Conservation (phyloP, 305 asterid genomes). For the Fraxinus nigra region DNA sequence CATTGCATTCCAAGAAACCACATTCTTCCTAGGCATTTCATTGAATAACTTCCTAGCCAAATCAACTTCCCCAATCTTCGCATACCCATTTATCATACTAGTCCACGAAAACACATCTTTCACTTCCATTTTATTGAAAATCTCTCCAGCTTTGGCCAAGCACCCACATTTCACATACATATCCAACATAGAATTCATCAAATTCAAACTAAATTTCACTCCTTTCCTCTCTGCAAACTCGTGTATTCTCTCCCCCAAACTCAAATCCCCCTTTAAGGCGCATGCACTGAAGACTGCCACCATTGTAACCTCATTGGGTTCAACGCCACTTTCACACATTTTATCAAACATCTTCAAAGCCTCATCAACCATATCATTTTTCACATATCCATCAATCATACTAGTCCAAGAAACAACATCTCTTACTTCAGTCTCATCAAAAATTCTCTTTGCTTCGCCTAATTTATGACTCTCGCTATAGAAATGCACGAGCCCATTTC, state of each 20-base stretch:
- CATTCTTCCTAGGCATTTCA: slow-evolving; percentile 61
- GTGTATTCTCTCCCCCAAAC: slow-evolving; percentile 37
- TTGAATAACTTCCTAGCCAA: slow-evolving; percentile 49
- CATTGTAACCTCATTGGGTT: slow-evolving; percentile 69
- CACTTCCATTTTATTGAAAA: slow-evolving; percentile 46
- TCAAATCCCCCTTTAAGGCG: slow-evolving; percentile 53
- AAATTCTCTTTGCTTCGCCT: slow-evolving; percentile 37
- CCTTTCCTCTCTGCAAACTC: slow-evolving; percentile 36
- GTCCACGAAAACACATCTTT: slow-evolving; percentile 74
- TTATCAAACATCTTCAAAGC: slow-evolving; percentile 53
- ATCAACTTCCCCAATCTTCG: slow-evolving; percentile 54
- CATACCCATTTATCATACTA: slow-evolving; percentile 59
- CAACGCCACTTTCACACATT: slow-evolving; percentile 48
- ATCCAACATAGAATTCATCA: slow-evolving; percentile 61
- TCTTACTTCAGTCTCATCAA: slow-evolving; percentile 42
- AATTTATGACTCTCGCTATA: slow-evolving; percentile 43
- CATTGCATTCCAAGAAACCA: slow-evolving; percentile 72
- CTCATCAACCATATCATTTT: slow-evolving; percentile 46
- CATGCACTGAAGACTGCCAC: slow-evolving; percentile 60
- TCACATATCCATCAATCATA: slow-evolving; percentile 58
- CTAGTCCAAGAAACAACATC: slow-evolving; percentile 83
- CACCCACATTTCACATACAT: slow-evolving; percentile 66
- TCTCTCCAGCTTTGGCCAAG: slow-evolving; percentile 44
- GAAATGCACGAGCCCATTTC: slow-evolving; percentile 65
- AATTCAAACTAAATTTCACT: slow-evolving; percentile 35